Evolutionary conservation across 306 rosid species (phyloP), one percentile per base, ranked within the genome.

Genomic region (Quercus alba): DNA sequence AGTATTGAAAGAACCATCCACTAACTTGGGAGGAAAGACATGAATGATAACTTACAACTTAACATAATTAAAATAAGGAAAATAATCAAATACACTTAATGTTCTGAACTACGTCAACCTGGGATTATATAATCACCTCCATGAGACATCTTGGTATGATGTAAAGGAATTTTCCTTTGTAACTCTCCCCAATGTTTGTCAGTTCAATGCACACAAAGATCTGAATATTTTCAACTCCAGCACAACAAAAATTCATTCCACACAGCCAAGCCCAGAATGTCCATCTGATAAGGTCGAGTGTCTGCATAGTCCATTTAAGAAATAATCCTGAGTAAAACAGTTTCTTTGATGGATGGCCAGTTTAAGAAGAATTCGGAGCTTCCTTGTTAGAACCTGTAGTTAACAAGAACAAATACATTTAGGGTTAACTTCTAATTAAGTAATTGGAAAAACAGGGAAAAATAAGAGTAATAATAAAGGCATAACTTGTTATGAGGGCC

Each of bases 331-430:
- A 84, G 81, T 85, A 64, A 26, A 55, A 74, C 84, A 77, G 57
- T 66, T 70, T 74, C 80, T 68, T 71, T 69, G 75, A 75, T 73
- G 35, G 88, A 85, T 78, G 77, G 85, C 86, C 84, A 70, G 84
- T 75, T 79, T 78, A 80, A 49, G 80, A 83, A 64, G 77, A 74
- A 77, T 80, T 20, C 58, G 77, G 86, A 80, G 72, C 83, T 83
- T 67, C 85, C 77, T 82, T 77, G 78, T 69, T 83, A 83, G 70
- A 23, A 64, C 84, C 92, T 92, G 89, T 14, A 76, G 67, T 56
- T 25, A 84, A 56, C 83, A 64, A 75, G 63, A 75, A 61, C 31
- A 62, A 63, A 64, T 46, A 28, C 70, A 30, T 30, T 35, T 35
- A 64, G 31, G 41, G 44, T 64, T 20, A 64, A 64, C 18, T 64